A percentile compares a stretch with the other conserved stretches of the same genome.
Conservation (phyloP, 2,329 filamentous ascomycete genomes). For the Exserohilum rostratum region DNA sequence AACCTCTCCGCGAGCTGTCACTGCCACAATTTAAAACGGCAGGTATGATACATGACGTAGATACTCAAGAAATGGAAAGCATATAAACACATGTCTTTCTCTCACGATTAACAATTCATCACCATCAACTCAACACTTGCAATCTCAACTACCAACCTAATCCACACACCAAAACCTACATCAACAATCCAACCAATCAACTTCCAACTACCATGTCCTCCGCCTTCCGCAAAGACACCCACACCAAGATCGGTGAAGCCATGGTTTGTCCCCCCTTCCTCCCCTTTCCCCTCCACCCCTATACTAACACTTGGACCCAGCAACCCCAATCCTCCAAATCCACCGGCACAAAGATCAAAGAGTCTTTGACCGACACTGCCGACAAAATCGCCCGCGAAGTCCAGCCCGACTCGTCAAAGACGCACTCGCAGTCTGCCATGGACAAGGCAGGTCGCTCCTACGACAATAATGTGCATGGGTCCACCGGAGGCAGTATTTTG, state of each 20-base stretch:
- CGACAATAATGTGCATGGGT: conserved; percentile 47
- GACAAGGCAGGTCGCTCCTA: conserved; percentile 51
- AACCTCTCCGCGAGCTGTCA: conserved; percentile 11
- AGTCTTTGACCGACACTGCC: conserved; percentile 60
- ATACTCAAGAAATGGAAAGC: conserved; percentile 1
- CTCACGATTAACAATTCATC: background rate
- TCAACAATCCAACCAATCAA: conserved; percentile 21
- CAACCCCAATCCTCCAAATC: conserved; percentile 67
- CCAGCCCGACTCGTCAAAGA: conserved; percentile 59
- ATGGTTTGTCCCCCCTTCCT: conserved; percentile 11
- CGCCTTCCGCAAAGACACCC: conserved; percentile 65
- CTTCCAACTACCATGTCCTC: conserved; percentile 62
- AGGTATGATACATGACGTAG: conserved; percentile 34
- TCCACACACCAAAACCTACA: conserved; percentile 18
- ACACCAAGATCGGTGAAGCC: conserved; percentile 62
- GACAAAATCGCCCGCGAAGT: conserved; percentile 58
- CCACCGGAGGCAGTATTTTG: conserved; percentile 48
- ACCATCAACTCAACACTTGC: background rate
- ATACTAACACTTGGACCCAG: too few relatives aligned
- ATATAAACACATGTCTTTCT: conserved; percentile 28
- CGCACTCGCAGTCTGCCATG: conserved; percentile 55
- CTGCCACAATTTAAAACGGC: conserved; percentile 12
- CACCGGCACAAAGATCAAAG: conserved; percentile 64
- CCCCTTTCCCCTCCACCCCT: background rate
- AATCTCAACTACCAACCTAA: conserved; percentile 23